Evolutionary conservation across 2,329 filamentous ascomycete species (phyloP).

Genomic region (Meredithiella fracta): DNA sequence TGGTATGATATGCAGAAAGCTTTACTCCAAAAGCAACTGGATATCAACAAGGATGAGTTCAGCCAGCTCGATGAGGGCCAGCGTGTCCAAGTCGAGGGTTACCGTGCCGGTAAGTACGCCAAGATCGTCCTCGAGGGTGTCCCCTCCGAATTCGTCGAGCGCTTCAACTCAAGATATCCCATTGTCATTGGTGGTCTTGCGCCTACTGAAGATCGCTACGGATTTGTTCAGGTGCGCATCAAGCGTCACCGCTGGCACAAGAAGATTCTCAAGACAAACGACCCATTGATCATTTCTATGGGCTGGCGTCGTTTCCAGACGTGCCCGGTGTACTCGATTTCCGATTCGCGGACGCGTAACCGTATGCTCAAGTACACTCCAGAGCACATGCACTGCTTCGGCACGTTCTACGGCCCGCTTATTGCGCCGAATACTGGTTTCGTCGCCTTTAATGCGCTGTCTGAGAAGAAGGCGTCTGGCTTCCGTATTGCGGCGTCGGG

Average conservation of each 20-base stretch:
- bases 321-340: constrained; percentile 84
- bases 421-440: constrained; percentile 94
- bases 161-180: constrained; percentile 68
- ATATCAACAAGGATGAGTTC: constrained; percentile 93
- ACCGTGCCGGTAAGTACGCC: constrained; percentile 81
- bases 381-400: constrained; percentile 98
- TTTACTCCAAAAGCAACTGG: constrained; percentile 80
- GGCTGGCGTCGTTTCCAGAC: constrained; percentile 94
- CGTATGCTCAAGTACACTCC: constrained; percentile 98
- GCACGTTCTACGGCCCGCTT: constrained; percentile 84
- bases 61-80: constrained; percentile 73
- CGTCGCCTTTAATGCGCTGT: constrained; percentile 80
- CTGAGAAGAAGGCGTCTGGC: constrained; percentile 56
- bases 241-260: constrained; percentile 98
- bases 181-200: constrained; percentile 83
- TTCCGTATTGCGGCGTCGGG: constrained; percentile 92
- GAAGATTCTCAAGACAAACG: constrained; percentile 96
- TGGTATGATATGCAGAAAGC: constrained; percentile 98
- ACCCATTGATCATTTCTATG: constrained; percentile 90
- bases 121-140: constrained; percentile 80
- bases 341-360: constrained; percentile 82
- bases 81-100: constrained; percentile 71
- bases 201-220: constrained; percentile 86
- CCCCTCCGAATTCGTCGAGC: constrained; percentile 72
- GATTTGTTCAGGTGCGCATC: constrained; percentile 87